These are phyloP conservation scores for Meyerozyma carpophila DNA, from an alignment of 1,139 yeast genomes.

Conservation along the genomic window DNA sequence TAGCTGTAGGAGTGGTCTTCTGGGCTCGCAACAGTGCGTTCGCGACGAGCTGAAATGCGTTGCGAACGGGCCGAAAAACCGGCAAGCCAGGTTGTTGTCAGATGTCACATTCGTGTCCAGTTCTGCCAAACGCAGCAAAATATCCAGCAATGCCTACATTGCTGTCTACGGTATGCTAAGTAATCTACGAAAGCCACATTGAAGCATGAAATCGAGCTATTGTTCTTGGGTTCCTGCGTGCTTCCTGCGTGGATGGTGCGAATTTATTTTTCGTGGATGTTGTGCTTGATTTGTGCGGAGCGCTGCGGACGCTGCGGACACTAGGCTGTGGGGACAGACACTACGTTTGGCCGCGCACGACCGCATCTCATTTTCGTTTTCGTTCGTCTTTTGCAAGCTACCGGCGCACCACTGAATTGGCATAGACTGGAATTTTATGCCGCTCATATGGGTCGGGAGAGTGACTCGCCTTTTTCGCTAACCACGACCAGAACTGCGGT, in stretches of 20 bases:
- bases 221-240: not conserved
- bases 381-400: not conserved
- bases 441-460: conserved; percentile 1
- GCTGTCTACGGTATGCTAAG: no score
- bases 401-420: not conserved
- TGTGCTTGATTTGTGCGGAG: no score
- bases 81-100: no score
- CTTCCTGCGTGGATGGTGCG: not conserved
- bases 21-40: not conserved
- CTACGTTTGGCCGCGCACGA: not conserved
- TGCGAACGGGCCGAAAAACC: no score
- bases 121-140: no score
- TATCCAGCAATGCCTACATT: no score
- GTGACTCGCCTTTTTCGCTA: conserved; percentile 13
- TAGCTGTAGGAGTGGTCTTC: not conserved
- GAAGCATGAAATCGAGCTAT: not conserved
- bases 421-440: conserved; percentile 2
- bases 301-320: no score
- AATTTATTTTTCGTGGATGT: no score
- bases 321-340: no score
- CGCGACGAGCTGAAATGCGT: not conserved
- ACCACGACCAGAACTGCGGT: conserved; percentile 11
- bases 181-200: no score
- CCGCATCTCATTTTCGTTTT: not conserved
- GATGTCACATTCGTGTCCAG: no score